Base-by-base conservation (phyloP, 306 rosid species). In the Ormosia emarginata region DNA sequence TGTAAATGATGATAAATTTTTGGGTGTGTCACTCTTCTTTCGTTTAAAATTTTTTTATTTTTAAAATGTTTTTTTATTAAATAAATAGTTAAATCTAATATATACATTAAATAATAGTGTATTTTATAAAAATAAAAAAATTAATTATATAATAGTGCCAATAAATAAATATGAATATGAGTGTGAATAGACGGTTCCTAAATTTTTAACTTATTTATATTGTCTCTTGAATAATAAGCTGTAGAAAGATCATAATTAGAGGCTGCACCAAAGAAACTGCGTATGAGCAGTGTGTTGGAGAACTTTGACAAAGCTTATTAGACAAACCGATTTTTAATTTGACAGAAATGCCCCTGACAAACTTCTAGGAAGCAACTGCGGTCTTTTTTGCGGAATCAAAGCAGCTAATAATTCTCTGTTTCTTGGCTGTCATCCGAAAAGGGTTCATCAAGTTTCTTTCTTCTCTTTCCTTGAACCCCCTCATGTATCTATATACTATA, bases 301-400 rank as follows among this genome's bases (percentile, higher is more conserved):
- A 75, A 14, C 30, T 46, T 62, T 18, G 83, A 64, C 75, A 79
- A 79, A 65, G 46, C 24, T 0, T 4, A 4, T 13, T 79, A 11
- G 12, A 80, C 41, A 44, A 71, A 47, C 36, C 15, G 3, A n/a
- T n/a, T 3, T 0, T 7, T 3, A n/a, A 71, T 59, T 46, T 61
- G 65, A 70, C 83, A 47, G 4, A 80, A 80, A 80, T 47, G 55
- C 72, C 83, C 83, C 56, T 8, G 53, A 47, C 83, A 50, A 34
- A 36, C 36, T 71, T 80, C 83, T 80, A 17, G 78, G 83, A 80
- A 79, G 83, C 83, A 79, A 70, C 33, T 79, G 24, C 78, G 59
- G 53, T 59, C 29, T 43, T 34, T 43, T 41, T 13, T 46, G 75
- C 43, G 46, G 10, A 70, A 59, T 34, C 63, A 18, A 57, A 52